phyloP scores from a whole-genome alignment of 1,139 yeast species.

The Pichia terricola region DNA sequence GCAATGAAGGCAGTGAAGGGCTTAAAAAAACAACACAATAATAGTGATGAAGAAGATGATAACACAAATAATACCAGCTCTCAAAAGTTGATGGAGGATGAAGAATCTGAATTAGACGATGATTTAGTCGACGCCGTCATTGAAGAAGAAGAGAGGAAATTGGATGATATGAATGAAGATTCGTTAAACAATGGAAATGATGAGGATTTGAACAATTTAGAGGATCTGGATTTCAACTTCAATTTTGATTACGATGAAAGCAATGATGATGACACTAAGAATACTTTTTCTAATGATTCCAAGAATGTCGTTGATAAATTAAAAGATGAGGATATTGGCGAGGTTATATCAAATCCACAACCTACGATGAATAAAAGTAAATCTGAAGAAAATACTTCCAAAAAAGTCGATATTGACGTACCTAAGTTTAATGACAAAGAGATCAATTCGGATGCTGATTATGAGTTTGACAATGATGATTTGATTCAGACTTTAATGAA shows the following conservation, averaged over 20 bases:
- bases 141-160: constrained; percentile 20
- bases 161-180: constrained; percentile 9
- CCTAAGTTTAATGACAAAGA: constrained; percentile 47
- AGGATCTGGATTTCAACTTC: constrained; percentile 46
- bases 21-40: constrained; percentile 27
- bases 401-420: constrained; percentile 27
- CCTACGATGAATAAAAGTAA: not conserved
- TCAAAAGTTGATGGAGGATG: constrained; percentile 8
- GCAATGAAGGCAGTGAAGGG: constrained; percentile 44
- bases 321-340: constrained; percentile 55
- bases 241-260: constrained; percentile 36
- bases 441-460: constrained; percentile 45
- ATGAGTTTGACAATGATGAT: constrained; percentile 66
- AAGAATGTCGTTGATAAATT: constrained; percentile 23
- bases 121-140: constrained; percentile 23
- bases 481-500: constrained; percentile 60
- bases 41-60: not conserved
- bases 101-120: constrained; percentile 22
- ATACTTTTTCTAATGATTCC: constrained; percentile 16
- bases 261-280: constrained; percentile 12
- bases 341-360: constrained; percentile 33
- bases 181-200: constrained; percentile 6
- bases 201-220: constrained; percentile 9
- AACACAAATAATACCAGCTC: constrained; percentile 11
- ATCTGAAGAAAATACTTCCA: constrained; percentile 3